phyloP scores from a whole-genome alignment of 306 rosid species.

The Adenanthera pavonina region DNA sequence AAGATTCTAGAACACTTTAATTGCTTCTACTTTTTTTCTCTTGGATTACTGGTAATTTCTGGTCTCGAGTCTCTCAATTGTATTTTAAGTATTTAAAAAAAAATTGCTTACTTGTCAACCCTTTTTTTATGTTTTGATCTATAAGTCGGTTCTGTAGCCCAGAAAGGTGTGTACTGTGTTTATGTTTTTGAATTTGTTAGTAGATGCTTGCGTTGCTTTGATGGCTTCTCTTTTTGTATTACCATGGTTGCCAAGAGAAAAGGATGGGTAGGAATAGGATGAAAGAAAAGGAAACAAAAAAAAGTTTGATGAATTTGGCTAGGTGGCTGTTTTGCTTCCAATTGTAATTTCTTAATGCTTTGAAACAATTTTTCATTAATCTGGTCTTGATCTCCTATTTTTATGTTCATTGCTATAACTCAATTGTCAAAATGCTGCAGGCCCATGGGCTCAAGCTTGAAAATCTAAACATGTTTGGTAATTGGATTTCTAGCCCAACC shows the following conservation, averaged over 20 bases:
- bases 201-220: constrained; percentile 27
- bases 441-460: no score
- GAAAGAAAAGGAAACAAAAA: constrained; percentile 38
- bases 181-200: constrained; percentile 14
- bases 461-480: no score
- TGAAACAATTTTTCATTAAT: constrained; percentile 17
- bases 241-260: constrained; percentile 44
- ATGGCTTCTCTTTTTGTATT: neutral
- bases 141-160: constrained; percentile 31
- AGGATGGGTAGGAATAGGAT: constrained; percentile 13
- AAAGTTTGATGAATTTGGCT: constrained; percentile 28
- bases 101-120: constrained; percentile 31
- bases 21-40: constrained; percentile 29
- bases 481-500: no score
- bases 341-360: constrained; percentile 22
- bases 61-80: constrained; percentile 3
- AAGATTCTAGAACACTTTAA: constrained; percentile 36
- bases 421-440: no score
- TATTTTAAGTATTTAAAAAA: constrained; percentile 29
- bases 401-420: neutral
- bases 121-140: constrained; percentile 37
- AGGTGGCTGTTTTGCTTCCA: constrained; percentile 13
- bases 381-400: constrained; percentile 33
- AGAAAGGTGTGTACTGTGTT: neutral
- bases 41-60: constrained; percentile 46